These are phyloP conservation scores for Phoma herbarum DNA, from an alignment of 2,329 filamentous ascomycete genomes.

Conservation along the genomic window DNA sequence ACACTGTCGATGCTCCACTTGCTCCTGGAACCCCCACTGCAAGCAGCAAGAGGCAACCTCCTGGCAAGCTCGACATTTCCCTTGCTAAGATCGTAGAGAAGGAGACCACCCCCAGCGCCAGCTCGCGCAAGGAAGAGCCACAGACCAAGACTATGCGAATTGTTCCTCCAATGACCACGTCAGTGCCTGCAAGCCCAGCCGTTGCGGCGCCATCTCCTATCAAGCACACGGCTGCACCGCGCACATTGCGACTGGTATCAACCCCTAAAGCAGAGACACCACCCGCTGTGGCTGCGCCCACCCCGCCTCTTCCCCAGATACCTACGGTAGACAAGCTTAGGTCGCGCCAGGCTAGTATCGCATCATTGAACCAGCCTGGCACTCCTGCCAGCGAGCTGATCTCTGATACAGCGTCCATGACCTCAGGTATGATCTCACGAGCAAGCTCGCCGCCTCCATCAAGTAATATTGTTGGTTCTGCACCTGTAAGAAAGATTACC, in stretches of 20 bases:
- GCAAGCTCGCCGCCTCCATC: slow-evolving; percentile 73
- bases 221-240: slow-evolving; percentile 58
- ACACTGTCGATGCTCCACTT: slow-evolving; percentile 16
- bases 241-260: slow-evolving; percentile 74
- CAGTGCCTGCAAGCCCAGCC: slow-evolving; percentile 61
- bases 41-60: slow-evolving; percentile 51
- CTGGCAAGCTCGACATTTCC: slow-evolving; percentile 59
- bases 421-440: slow-evolving; percentile 76
- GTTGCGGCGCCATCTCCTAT: slow-evolving; percentile 60
- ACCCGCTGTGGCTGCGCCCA: slow-evolving; percentile 49
- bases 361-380: slow-evolving; percentile 70
- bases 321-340: slow-evolving; percentile 54
- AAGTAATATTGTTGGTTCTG: slow-evolving; percentile 71
- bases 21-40: slow-evolving; percentile 22
- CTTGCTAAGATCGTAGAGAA: slow-evolving; percentile 41
- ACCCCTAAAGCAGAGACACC: slow-evolving; percentile 70
- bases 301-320: slow-evolving; percentile 44
- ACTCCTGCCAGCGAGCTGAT: slow-evolving; percentile 77
- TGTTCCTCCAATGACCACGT: slow-evolving; percentile 56
- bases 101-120: slow-evolving; percentile 28
- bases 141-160: slow-evolving; percentile 38
- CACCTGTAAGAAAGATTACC: slow-evolving; percentile 73
- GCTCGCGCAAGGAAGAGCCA: slow-evolving; percentile 32
- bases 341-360: slow-evolving; percentile 63
- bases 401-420: slow-evolving; percentile 78